These are phyloP conservation scores for Oryza longistaminata DNA, from an alignment of 176 grass and related monocot species.

Conservation along the genomic window DNA sequence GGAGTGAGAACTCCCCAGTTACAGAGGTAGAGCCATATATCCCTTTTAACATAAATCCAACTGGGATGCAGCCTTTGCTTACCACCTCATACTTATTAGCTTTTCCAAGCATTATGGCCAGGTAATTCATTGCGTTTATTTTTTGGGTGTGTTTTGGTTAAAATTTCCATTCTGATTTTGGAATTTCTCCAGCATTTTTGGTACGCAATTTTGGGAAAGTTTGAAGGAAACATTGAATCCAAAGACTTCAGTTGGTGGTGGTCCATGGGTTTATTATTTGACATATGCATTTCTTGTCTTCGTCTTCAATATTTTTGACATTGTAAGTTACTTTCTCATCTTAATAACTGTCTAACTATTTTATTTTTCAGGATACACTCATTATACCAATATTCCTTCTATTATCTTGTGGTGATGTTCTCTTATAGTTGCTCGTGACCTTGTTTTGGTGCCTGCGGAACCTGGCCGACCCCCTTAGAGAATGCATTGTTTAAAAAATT, in stretches of 20 bases:
- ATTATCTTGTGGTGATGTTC: neutral
- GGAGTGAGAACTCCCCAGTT: constrained; percentile 62
- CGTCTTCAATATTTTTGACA: constrained; percentile 98
- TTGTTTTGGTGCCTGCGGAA: neutral
- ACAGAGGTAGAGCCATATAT: constrained; percentile 98
- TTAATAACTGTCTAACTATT: constrained; percentile 6
- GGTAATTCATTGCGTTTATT: constrained; percentile 48
- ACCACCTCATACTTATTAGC: constrained; percentile 85
- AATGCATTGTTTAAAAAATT: too few species aligned
- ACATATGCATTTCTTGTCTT: constrained; percentile 87
- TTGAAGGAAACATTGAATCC: constrained; percentile 86
- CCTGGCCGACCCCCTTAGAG: too few species aligned
- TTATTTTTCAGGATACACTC: constrained; percentile 12
- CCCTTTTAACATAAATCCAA: constrained; percentile 97
- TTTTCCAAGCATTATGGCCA: constrained; percentile 92
- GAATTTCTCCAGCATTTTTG: constrained; percentile 74
- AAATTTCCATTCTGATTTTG: constrained; percentile 39
- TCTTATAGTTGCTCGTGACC: constrained; percentile 13
- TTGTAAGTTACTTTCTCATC: constrained; percentile 70
- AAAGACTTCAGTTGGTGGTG: constrained; percentile 59
- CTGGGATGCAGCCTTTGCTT: constrained; percentile 94
- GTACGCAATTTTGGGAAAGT: constrained; percentile 66
- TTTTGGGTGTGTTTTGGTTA: neutral
- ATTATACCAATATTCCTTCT: neutral
- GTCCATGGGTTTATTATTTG: constrained; percentile 84